Evolutionary conservation across 805 yeast species (phyloP).

Genomic region (Candida coquimbonensis): DNA sequence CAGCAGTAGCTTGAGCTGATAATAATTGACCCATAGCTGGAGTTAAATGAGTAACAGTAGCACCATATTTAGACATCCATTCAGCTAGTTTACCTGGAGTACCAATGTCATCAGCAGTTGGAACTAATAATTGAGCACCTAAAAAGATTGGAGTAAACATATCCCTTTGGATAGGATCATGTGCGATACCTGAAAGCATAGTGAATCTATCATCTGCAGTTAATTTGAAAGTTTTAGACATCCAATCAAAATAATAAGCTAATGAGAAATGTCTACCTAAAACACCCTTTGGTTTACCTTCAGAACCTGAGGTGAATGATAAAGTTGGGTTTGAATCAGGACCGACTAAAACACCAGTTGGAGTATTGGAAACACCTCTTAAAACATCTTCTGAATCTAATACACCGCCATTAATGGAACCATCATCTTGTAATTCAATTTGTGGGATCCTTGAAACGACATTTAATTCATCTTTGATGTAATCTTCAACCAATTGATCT

Average conservation of each 20-base stretch:
- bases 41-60: constrained; percentile 94
- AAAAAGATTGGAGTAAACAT: constrained; percentile 96
- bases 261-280: constrained; percentile 94
- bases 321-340: constrained; percentile 97
- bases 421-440: constrained; percentile 71
- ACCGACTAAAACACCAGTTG: constrained; percentile 89
- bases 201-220: constrained; percentile 83
- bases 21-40: constrained; percentile 99
- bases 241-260: constrained; percentile 98
- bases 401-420: constrained; percentile 57
- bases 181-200: constrained; percentile 98
- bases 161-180: constrained; percentile 98
- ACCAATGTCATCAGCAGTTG: constrained; percentile 96
- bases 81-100: constrained; percentile 97
- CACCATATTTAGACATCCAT: constrained; percentile 90
- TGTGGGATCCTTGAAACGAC: constrained; percentile 71
- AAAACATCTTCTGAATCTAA: constrained; percentile 33
- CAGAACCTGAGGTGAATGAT: constrained; percentile 95
- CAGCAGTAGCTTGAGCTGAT: constrained; percentile 89
- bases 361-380: constrained; percentile 37
- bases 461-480: constrained; percentile 63
- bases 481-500: constrained; percentile 71
- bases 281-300: constrained; percentile 98
- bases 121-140: constrained; percentile 90
- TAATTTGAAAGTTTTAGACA: constrained; percentile 79